phyloP scores from a whole-genome alignment of 352 stramenopile genomes.

The Phytopythium sindhum region DNA sequence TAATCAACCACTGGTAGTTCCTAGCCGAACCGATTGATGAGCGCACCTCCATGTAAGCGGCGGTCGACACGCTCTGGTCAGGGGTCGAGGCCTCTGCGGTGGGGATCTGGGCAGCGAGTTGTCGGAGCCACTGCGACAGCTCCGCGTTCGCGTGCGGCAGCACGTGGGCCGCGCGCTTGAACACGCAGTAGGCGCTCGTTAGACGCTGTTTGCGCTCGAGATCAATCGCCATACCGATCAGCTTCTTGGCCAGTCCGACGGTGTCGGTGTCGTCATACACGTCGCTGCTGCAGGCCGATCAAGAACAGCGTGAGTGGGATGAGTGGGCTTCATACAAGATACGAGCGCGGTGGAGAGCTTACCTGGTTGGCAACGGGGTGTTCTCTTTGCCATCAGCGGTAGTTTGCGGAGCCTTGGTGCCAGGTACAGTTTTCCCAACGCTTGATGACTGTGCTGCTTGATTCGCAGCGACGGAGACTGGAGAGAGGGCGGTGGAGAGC shows the following conservation, averaged over 20 bases:
- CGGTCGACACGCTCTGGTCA: not conserved
- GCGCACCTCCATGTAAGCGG: not conserved
- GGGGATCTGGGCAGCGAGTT: conserved; percentile 16
- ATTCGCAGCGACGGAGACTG: not conserved
- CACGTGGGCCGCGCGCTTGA: conserved; percentile 48
- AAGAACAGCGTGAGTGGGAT: not conserved
- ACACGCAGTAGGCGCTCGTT: conserved; percentile 38
- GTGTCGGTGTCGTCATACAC: conserved; percentile 17
- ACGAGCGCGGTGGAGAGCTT: not conserved
- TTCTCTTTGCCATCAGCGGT: not conserved
- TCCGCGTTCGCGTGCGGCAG: conserved; percentile 46
- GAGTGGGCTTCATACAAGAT: not conserved
- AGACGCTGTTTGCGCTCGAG: conserved; percentile 43
- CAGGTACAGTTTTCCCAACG: not conserved
- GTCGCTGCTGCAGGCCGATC: not conserved
- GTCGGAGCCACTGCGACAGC: conserved; percentile 36
- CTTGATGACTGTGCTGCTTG: not conserved
- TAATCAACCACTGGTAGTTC: not conserved
- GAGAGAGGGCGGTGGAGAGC: not conserved
- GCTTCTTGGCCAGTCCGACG: conserved; percentile 47
- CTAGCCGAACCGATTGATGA: not conserved
- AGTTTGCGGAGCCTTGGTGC: not conserved
- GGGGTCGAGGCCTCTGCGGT: not conserved
- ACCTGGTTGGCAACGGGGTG: not conserved
- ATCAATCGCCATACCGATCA: conserved; percentile 49